phyloP scores from a whole-genome alignment of 2,329 filamentous ascomycete genomes.

The Ophiostoma australiae region DNA sequence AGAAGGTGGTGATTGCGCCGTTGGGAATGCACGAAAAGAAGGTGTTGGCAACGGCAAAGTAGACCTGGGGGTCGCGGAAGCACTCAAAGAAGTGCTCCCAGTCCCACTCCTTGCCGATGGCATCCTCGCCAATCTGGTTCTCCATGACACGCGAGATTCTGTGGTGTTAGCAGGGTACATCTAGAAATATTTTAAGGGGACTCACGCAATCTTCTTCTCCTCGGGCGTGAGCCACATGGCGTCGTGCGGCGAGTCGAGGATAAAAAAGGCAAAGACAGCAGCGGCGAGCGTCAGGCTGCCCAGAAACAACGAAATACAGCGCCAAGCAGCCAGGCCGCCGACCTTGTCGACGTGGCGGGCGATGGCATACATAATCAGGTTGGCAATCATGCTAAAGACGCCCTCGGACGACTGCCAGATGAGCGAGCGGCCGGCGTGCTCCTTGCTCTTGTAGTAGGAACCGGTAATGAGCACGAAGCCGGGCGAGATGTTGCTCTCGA shows the following conservation, averaged over 20 bases:
- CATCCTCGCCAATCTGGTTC: not conserved
- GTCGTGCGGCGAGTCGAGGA: not conserved
- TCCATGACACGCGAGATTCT: conserved; percentile 1
- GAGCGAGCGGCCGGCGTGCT: conserved; percentile 30
- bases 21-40: not conserved
- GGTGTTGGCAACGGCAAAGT: not conserved
- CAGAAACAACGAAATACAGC: not conserved
- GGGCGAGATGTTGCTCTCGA: conserved; percentile 39
- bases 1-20: not conserved
- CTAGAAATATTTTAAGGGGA: not conserved
- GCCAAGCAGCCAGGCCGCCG: not conserved
- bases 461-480: conserved; percentile 39
- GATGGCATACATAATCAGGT: conserved; percentile 11
- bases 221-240: not conserved
- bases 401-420: conserved; percentile 4
- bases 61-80: not conserved
- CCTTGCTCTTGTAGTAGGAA: conserved; percentile 38
- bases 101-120: not conserved
- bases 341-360: not conserved
- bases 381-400: conserved; percentile 2
- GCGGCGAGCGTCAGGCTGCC: not conserved
- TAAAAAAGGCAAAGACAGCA: not conserved
- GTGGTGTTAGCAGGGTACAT: not conserved
- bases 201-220: conserved; percentile 4
- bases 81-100: conserved; percentile 1